Evolutionary conservation across 2,329 filamentous ascomycete genomes (phyloP).

Genomic region (Dactylellina haptotyla): DNA sequence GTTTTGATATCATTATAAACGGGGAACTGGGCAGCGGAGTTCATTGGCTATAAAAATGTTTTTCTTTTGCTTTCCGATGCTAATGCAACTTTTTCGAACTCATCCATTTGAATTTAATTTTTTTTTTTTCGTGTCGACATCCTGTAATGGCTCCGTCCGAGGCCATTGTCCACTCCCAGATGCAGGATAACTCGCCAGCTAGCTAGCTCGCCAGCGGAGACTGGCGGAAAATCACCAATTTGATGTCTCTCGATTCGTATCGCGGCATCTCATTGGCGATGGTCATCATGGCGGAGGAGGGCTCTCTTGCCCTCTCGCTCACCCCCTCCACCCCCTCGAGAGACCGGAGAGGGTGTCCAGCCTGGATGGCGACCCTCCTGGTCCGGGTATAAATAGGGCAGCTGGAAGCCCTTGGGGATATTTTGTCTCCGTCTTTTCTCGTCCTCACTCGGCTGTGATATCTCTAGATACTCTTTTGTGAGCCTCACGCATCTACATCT

Average conservation of each 20-base stretch:
- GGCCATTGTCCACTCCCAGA: constrained; percentile 14
- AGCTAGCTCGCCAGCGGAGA: constrained; percentile 29
- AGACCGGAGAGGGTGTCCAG: constrained; percentile 42
- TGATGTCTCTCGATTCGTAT: neutral
- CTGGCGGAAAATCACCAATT: constrained; percentile 15
- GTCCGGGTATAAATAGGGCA: constrained; percentile 53
- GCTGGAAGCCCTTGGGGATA: constrained; percentile 27
- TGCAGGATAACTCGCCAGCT: neutral
- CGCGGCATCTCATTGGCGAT: constrained; percentile 13
- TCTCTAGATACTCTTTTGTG: neutral
- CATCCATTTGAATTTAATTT: neutral
- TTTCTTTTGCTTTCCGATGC: constrained; percentile 1
- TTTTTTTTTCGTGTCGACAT: constrained; percentile 43
- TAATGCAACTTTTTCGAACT: constrained; percentile 1
- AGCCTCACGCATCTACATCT: neutral
- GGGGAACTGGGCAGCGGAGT: constrained; percentile 16
- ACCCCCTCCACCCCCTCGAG: neutral
- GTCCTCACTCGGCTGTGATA: constrained; percentile 7
- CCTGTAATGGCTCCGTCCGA: constrained; percentile 19
- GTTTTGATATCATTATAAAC: constrained; percentile 7
- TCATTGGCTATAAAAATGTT: constrained; percentile 29
- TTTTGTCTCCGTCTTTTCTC: constrained; percentile 8
- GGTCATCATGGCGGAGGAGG: constrained; percentile 10
- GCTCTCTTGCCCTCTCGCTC: neutral
- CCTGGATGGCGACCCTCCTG: constrained; percentile 9